These are phyloP conservation scores for Fusarium nematophilum DNA, from an alignment of 2,329 filamentous ascomycete species.

Conservation along the genomic window DNA sequence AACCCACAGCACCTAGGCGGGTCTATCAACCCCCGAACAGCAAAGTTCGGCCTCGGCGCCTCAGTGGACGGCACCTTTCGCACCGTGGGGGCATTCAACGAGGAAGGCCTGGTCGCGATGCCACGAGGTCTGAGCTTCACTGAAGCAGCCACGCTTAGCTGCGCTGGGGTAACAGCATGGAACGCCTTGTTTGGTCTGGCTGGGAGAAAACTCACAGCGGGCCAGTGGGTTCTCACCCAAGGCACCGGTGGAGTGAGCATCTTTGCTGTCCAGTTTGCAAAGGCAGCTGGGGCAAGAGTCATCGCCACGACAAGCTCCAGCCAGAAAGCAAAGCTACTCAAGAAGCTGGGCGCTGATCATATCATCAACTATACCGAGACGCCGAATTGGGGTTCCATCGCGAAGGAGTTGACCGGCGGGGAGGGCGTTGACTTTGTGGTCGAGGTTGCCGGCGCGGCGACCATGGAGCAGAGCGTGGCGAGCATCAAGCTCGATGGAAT, in stretches of 20 bases:
- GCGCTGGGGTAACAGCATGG: constrained; percentile 67
- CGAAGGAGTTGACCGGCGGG: constrained; percentile 49
- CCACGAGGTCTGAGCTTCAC: constrained; percentile 60
- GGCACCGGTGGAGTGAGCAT: constrained; percentile 57
- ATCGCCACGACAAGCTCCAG: constrained; percentile 55
- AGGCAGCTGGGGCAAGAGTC: constrained; percentile 53
- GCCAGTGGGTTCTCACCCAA: constrained; percentile 53
- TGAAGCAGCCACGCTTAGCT: constrained; percentile 62
- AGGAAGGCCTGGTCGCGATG: constrained; percentile 69
- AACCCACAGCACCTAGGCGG: no score
- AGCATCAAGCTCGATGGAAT: constrained; percentile 55
- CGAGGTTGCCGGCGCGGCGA: constrained; percentile 55
- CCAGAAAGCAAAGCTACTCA: constrained; percentile 50
- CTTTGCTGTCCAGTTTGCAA: constrained; percentile 56
- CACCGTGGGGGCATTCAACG: constrained; percentile 44
- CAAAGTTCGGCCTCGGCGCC: constrained; percentile 34
- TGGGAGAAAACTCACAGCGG: constrained; percentile 45
- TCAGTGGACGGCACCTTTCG: constrained; percentile 48
- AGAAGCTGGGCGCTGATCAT: constrained; percentile 54
- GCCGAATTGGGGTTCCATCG: constrained; percentile 53
- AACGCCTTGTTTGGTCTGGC: constrained; percentile 65
- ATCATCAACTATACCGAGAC: constrained; percentile 57
- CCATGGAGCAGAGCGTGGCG: constrained; percentile 54
- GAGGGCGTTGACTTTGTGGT: constrained; percentile 56
- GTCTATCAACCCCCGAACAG: no score